Evolutionary conservation across 2,329 filamentous ascomycete genomes (phyloP).

Genomic region (Stemphylium beticola): DNA sequence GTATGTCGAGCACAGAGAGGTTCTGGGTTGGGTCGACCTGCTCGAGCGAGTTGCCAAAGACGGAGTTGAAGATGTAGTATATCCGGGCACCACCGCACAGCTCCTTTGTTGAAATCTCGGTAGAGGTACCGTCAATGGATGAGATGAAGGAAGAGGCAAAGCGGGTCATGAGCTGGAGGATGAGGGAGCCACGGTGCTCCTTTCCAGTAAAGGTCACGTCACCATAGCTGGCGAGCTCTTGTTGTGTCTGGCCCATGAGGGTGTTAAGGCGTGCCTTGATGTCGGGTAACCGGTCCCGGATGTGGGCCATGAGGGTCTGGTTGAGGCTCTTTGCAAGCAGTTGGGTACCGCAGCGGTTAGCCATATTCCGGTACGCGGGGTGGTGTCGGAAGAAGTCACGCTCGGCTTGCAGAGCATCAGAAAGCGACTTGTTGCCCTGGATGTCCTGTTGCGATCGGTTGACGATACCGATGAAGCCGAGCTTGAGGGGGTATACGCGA

Average conservation of each 20-base stretch:
- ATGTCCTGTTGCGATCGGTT: slow-evolving; percentile 99
- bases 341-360: slow-evolving; percentile 88
- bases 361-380: slow-evolving; percentile 96
- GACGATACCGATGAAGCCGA: slow-evolving; percentile 97
- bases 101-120: slow-evolving; percentile 98
- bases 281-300: slow-evolving; percentile 91
- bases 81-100: slow-evolving; percentile 93
- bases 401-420: slow-evolving; percentile 88
- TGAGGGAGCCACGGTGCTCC: slow-evolving; percentile 92
- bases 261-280: slow-evolving; percentile 98
- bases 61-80: slow-evolving; percentile 99
- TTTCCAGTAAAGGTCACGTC: slow-evolving; percentile 98
- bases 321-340: slow-evolving; percentile 95
- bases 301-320: slow-evolving; percentile 93
- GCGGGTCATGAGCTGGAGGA: slow-evolving; percentile 96
- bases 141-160: slow-evolving; percentile 98
- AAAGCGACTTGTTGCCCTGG: slow-evolving; percentile 90
- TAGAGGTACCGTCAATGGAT: slow-evolving; percentile 97
- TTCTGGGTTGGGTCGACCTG: slow-evolving; percentile 96
- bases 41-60: slow-evolving; percentile 95
- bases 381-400: slow-evolving; percentile 96
- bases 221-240: slow-evolving; percentile 96
- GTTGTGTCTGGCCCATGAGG: slow-evolving; percentile 98
- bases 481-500: slow-evolving; percentile 92
- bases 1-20: slow-evolving; percentile 90